Evolutionary conservation across 2,329 filamentous ascomycete genomes (phyloP), one percentile per base, ranked within the genome.

Genomic region (Apiospora malaysiana): DNA sequence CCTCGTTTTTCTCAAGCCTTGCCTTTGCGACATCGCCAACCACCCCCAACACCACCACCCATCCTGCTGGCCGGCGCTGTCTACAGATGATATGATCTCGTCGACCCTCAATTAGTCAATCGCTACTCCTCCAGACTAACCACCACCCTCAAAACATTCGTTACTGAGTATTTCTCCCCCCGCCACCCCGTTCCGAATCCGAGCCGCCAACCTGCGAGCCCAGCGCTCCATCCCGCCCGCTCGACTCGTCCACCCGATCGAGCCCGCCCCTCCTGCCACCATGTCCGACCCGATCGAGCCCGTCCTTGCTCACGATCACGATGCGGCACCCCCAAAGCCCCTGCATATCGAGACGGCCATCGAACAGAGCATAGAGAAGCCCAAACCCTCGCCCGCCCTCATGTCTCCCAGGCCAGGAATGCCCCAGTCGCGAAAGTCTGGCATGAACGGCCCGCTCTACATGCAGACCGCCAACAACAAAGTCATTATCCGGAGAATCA

Each of bases 401-500:
- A 23, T 27, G 23, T 45, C 23, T 5, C 45, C 65, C 25, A 49
- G 67, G 10, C 67, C 67, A 5, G 10, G 23, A 2, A 37, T 68
- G 66, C 42, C 42, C 42, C 46, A 49, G 21, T 68, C 67, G 67
- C 67, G 67, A 21, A 68, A 56, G 12, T 68, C 67, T 5, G 67
- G 67, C 74, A 87, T 87, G 84, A 87, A 88, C 75, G 85, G 86
- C 3, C 86, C 87, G n/a, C 81, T 89, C 68, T 90, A 89, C 77
- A 87, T 85, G 84, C 87, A 89, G 78, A 85, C 82, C 40, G 83
- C 83, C 75, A 84, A 83, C 78, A 88, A 86, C 71, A 84, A 85
- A 66, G 84, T 89, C 66, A 82, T 89, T 37, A 84, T 89, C 66
- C 85, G 87, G 75, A 87, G 88, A 74, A 81, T 87, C 73, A 91